Conservation (phyloP, 768 basidiomycete species). For the Tylopilus sp. region DNA sequence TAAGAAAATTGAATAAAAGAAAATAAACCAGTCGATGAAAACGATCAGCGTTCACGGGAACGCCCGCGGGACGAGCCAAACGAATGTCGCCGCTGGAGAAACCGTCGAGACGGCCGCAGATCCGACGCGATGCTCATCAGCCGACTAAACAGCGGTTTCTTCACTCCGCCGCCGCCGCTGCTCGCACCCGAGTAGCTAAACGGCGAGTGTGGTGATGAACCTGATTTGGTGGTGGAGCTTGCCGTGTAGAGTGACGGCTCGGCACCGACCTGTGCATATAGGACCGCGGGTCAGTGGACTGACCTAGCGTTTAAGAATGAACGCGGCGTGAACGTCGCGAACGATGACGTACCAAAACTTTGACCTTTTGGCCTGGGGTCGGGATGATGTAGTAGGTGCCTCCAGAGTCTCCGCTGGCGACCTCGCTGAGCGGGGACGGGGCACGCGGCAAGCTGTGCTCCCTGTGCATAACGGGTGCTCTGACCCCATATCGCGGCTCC, state of each 20-base stretch:
- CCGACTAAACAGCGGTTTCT: constrained; percentile 61
- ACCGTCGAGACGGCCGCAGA: constrained; percentile 39
- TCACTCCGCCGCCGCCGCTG: constrained; percentile 31
- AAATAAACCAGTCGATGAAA: not conserved
- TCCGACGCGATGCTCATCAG: constrained; percentile 51
- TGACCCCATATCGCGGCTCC: constrained; percentile 32
- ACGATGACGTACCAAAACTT: constrained; percentile 64
- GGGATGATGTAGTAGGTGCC: constrained; percentile 77
- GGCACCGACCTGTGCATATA: constrained; percentile 38
- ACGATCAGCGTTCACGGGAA: constrained; percentile 21
- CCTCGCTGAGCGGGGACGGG: constrained; percentile 38
- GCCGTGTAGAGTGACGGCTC: constrained; percentile 54
- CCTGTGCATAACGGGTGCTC: constrained; percentile 28
- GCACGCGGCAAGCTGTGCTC: constrained; percentile 30
- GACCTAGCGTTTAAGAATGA: constrained; percentile 12
- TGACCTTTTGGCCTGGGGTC: constrained; percentile 68
- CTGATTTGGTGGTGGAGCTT: constrained; percentile 56
- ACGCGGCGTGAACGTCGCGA: not conserved
- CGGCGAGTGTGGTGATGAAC: constrained; percentile 53
- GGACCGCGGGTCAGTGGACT: constrained; percentile 28
- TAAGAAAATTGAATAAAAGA: not conserved
- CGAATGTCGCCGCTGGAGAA: constrained; percentile 51
- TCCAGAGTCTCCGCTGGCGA: constrained; percentile 51
- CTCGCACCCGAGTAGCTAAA: constrained; percentile 34
- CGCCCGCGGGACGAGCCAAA: constrained; percentile 25